Percentiles rank a stretch among this genome's conserved stretches.
phyloP scores from a whole-genome alignment of 73 alveolate genomes.

The Diophrys appendiculata region DNA sequence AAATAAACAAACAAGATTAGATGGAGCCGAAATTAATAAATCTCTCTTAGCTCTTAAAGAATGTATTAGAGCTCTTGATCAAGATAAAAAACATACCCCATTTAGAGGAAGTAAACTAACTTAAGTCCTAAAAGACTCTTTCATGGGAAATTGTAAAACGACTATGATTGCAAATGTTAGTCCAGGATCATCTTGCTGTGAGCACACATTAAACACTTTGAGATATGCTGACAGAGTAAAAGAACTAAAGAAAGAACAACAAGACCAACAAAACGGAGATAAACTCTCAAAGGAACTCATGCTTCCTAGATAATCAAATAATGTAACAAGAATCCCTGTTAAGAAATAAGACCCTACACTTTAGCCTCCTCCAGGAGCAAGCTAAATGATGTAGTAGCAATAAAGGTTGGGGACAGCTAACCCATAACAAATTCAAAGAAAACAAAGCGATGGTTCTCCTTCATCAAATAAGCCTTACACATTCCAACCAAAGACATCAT shows the following conservation, averaged over 20 bases:
- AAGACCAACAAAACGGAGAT: conserved; percentile 8
- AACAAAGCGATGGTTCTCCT: too few species aligned
- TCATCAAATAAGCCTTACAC: too few species aligned
- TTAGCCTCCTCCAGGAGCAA: not conserved
- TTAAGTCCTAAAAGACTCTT: conserved; percentile 98
- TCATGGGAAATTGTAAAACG: conserved; percentile 99
- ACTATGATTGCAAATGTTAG: conserved; percentile 99
- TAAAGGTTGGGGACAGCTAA: too few species aligned
- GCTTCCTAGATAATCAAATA: conserved; percentile 48
- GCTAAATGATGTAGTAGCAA: too few species aligned
- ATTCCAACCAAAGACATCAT: too few species aligned
- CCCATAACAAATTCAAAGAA: too few species aligned
- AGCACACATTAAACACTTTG: conserved; percentile 98
- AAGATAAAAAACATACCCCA: conserved; percentile 98
- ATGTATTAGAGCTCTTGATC: conserved; percentile 99
- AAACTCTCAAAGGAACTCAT: conserved; percentile 27
- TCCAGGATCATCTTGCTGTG: conserved; percentile 95
- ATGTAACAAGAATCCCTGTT: conserved; percentile 11
- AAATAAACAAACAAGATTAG: conserved; percentile 96
- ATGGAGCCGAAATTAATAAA: conserved; percentile 99
- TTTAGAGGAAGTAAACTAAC: conserved; percentile 99
- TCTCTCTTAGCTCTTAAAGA: conserved; percentile 98
- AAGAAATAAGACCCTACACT: not conserved
- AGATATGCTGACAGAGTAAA: conserved; percentile 99
- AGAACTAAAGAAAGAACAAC: conserved; percentile 94